These are phyloP conservation scores for Phyllosticta ampelicida DNA, from an alignment of 2,329 filamentous ascomycete genomes.

Conservation along the genomic window DNA sequence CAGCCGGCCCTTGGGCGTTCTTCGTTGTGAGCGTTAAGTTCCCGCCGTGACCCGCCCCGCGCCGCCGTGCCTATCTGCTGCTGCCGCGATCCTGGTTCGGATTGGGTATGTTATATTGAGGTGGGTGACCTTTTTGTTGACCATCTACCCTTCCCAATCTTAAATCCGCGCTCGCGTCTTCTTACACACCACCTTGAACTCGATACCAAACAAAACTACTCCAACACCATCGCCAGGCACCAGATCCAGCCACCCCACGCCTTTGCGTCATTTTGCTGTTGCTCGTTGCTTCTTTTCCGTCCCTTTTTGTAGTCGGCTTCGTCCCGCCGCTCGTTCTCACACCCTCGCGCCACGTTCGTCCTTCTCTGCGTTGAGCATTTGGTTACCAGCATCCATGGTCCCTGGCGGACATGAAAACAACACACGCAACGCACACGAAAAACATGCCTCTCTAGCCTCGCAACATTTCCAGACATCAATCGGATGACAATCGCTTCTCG, in stretches of 20 bases:
- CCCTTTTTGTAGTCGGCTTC: too few relatives aligned
- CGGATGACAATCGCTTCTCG: not conserved
- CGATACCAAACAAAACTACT: not conserved
- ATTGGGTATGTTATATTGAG: not conserved
- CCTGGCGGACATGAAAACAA: not conserved
- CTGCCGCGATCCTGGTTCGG: not conserved
- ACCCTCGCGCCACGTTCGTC: too few relatives aligned
- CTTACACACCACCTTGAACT: not conserved
- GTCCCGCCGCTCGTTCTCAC: too few relatives aligned
- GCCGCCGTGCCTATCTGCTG: not conserved
- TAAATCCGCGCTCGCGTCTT: not conserved
- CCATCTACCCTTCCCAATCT: not conserved
- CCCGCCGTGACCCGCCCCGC: not conserved
- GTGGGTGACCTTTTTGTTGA: not conserved
- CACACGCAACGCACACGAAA: not conserved
- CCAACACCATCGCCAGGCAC: too few relatives aligned
- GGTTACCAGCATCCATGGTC: not conserved
- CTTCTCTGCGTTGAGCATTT: too few relatives aligned
- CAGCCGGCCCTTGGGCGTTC: not conserved
- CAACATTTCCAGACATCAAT: not conserved
- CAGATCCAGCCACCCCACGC: too few relatives aligned
- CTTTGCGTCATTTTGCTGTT: too few relatives aligned
- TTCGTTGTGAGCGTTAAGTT: not conserved
- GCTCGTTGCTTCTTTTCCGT: too few relatives aligned
- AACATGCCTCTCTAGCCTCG: not conserved